Evolutionary conservation across 2,329 filamentous ascomycete species (phyloP), one percentile per base, ranked within the genome.

Genomic region (Fusarium coffeatum): DNA sequence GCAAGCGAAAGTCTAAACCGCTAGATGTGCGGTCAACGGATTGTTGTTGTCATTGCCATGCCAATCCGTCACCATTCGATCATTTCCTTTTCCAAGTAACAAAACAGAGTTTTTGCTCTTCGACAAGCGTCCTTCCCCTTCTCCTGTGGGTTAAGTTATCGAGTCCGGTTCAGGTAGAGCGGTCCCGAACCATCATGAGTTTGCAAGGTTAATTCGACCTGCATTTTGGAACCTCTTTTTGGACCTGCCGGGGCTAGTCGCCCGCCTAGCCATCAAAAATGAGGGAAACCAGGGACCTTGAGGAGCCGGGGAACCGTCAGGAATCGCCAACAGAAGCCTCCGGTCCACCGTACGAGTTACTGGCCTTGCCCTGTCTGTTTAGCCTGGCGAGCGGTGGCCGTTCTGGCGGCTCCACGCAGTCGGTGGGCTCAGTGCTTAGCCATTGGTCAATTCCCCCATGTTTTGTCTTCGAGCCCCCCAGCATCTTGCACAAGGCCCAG

Each of bases 231-330:
- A 59, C 55, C 51, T 64, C 51, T 45, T 51, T 54, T 63, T 72
- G 59, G 70, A 69, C 66, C 56, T 68, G 60, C 66, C 62, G 68
- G 73, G 72, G 72, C 65, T 71, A 74, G 68, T 74, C 63, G 63
- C 72, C 45, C 69, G 69, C 71, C 73, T 66, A 70, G 64, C 58
- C 53, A 50, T 42, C 46, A 66, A 69, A 41, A 63, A 54, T 47
- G 51, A 66, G 59, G 54, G 64, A 60, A 64, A 57, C 57, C 69
- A 64, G 64, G 49, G 59, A 68, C 48, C 61, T 51, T 32, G 55
- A 53, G 58, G 51, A 54, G 61, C 63, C 55, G 45, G 30, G 54
- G 53, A 48, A 55, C 67, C 49, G 43, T 22, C 60, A 71, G 51
- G 53, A 64, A 67, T 59, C 59, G 60, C 62, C 53, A 64, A 50